phyloP scores from a whole-genome alignment of 176 grass and related monocot species.

The Melocanna baccifera region DNA sequence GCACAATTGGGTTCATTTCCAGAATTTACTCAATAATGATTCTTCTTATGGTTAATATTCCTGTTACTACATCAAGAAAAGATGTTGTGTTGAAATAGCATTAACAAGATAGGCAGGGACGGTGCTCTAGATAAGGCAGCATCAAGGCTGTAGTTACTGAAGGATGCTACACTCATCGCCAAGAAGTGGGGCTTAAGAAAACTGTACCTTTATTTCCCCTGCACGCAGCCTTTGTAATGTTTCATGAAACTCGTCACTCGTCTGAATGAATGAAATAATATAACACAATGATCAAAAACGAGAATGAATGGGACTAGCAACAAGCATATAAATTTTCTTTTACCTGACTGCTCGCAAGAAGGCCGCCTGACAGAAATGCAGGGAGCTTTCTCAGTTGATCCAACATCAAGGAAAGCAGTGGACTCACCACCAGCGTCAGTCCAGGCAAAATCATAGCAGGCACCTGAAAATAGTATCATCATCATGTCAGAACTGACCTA shows the following conservation, averaged over 20 bases:
- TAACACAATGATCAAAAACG: slow-evolving; percentile 26
- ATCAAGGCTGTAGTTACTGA: background rate
- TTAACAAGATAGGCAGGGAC: background rate
- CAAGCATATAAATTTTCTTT: background rate
- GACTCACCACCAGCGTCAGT: slow-evolving; percentile 89
- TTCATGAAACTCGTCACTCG: slow-evolving; percentile 61
- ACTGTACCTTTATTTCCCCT: slow-evolving; percentile 81
- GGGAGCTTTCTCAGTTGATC: slow-evolving; percentile 96
- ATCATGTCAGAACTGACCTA: background rate
- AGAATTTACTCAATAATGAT: background rate
- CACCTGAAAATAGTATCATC: slow-evolving; percentile 44
- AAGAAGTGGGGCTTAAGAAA: slow-evolving; percentile 18
- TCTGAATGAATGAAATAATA: slow-evolving; percentile 44
- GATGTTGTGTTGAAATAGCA: background rate
- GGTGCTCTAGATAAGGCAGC: background rate
- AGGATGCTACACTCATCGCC: background rate
- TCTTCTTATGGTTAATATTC: background rate
- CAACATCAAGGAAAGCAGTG: slow-evolving; percentile 85
- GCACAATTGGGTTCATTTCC: slow-evolving; percentile 13
- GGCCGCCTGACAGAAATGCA: slow-evolving; percentile 69
- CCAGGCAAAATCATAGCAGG: slow-evolving; percentile 90
- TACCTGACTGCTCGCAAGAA: slow-evolving; percentile 93
- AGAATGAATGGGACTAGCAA: background rate
- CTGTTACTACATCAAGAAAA: background rate
- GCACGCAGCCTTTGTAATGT: slow-evolving; percentile 60